Conservation (phyloP, 805 yeast genomes). For the Yarrowia divulgata region DNA sequence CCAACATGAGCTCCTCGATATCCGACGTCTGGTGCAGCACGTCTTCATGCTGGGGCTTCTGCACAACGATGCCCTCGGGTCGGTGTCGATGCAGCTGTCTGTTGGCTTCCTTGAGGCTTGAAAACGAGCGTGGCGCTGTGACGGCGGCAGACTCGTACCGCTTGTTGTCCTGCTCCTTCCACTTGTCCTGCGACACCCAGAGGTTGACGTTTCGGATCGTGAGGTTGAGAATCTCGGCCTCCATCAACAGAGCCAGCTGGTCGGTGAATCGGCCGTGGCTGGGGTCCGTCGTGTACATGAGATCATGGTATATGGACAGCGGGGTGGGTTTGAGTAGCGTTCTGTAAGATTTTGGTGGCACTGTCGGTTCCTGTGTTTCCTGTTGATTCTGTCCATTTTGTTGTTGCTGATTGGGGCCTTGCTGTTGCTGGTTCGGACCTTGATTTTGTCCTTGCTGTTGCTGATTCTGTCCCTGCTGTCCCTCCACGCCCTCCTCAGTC, state of each 20-base stretch:
- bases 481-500: constrained; percentile 2
- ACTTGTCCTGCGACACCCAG: constrained; percentile 59
- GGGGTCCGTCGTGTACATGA: constrained; percentile 83
- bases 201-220: constrained; percentile 81
- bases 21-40: constrained; percentile 78
- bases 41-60: constrained; percentile 69
- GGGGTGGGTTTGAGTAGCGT: constrained; percentile 83
- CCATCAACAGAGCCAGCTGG: constrained; percentile 77
- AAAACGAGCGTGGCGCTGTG: background rate
- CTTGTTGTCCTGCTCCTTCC: constrained; percentile 6
- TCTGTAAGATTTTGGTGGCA: constrained; percentile 75
- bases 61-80: constrained; percentile 50
- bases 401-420: background rate
- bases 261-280: constrained; percentile 74
- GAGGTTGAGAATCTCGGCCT: constrained; percentile 81
- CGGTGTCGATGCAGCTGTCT: constrained; percentile 45
- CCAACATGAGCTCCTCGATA: constrained; percentile 88
- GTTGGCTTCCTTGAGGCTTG: constrained; percentile 40
- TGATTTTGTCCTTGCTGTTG: background rate
- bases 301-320: constrained; percentile 80
- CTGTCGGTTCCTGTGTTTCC: constrained; percentile 41
- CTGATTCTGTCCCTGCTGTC: background rate
- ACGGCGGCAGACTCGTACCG: constrained; percentile 43
- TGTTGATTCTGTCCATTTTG: background rate
- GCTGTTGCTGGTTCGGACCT: background rate